Evolutionary conservation across 805 yeast genomes (phyloP), one percentile per base, ranked within the genome.

Genomic region (Pichia pseudocactophila): DNA sequence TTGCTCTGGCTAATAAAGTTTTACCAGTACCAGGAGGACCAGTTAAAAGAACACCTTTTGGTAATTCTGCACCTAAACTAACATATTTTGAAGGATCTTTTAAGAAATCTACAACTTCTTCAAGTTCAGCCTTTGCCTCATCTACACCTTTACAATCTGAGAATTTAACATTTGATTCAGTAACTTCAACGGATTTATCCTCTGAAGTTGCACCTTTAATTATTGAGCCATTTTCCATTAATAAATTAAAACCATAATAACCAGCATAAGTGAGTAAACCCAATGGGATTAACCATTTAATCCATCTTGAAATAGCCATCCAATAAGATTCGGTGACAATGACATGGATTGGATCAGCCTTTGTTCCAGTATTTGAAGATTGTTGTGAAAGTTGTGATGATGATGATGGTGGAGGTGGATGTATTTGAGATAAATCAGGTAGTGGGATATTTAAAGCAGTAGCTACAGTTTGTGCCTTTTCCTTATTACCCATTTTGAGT

Each of bases 1-100:
- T 94, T 25, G 98, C 97, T 55, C 97, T 78, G 0, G 97, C 97
- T 50, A 92, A 74, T 51, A 90, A 70, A 1, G 98, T 92, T 62
- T 92, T 90, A 76, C 98, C 98, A 6, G 98, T 90, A 65, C 98
- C 98, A 34, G 98, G 98, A 31, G 98, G 98, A 36, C 98, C 98
- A 11, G 97, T 92, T 50, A 90, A 70, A 45, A 92, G 68, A 7
- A 92, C 95, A 70, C 99, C 99, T 62, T 90, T 92, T 45, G 98
- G 97, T 55, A 92, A 71, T 63, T 89, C 89, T 40, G 98, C 99
- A 51, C 99, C 99, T 39, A 92, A 73, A 1, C 95, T 95, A 39
- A 97, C 94, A 66, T 88, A 92, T 62, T 86, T 84, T 16, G 96
- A 78, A 17, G 99, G 98, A 61, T 92, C 97, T 58, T 88, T 88